Evolutionary conservation across 2,329 filamentous ascomycete genomes (phyloP), one percentile per base, ranked within the genome.

Genomic region (Hypoxylon sp.): DNA sequence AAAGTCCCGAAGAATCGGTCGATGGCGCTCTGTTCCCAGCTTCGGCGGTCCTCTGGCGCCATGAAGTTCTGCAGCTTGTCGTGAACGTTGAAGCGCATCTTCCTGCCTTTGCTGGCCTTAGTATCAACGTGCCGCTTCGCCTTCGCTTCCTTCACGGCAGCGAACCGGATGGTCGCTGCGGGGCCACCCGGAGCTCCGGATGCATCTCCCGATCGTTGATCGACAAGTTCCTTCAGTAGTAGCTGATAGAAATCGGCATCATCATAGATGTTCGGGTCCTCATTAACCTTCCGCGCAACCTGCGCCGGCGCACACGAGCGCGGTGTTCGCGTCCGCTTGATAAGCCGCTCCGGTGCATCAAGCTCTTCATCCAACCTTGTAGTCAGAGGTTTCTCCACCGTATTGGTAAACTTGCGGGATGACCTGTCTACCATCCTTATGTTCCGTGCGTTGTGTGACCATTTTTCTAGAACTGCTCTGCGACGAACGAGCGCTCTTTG

Each of bases 51-150:
- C 78, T 98, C 93, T 0, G 94, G 90, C 10, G 94, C 94, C 94
- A 98, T 98, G 77, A 98, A 98, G 79, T 98, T 98, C 82, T 97
- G 93, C 76, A 99, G 80, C 83, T 98, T 98, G 83, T 98, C 95
- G 77, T 98, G 94, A 49, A 98, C 93, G 14, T 93, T 96, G 80
- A 95, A 99, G 41, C 93, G 87, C 86, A 99, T 88, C 83, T 98
- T 98, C 53, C 96, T 86, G 5, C 96, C 96, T 81, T 98, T 98
- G 78, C 93, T 97, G 0, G 96, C 96, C 78, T 94, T 96, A 19
- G 94, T 94, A 79, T 99, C 96, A 3, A 98, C 92, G 30, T 90
- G 87, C 77, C 93, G 92, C 80, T 92, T 91, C 64, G 91, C 86
- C 84, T 95, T 97, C 60, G 90, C 90, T 75, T 94, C 91, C 76